A percentile compares a stretch with the other conserved stretches of the same genome.
These are phyloP conservation scores for Sporothrix variecibatus DNA, from an alignment of 2,329 filamentous ascomycete genomes.

Conservation along the genomic window DNA sequence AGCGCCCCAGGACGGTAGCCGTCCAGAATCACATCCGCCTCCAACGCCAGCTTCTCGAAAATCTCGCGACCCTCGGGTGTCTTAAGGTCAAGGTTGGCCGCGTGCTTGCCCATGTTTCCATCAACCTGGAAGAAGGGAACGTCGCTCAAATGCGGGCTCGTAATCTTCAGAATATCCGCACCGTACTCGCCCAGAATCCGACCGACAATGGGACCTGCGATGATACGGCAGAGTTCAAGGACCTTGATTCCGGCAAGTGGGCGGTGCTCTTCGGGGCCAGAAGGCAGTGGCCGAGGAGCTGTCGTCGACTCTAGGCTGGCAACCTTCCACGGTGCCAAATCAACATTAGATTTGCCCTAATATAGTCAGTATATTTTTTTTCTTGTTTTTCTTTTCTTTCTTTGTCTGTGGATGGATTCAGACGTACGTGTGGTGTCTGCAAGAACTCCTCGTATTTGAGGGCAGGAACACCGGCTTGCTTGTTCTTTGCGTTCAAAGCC, in stretches of 20 bases:
- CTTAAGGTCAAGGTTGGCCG: constrained; percentile 50
- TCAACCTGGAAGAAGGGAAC: constrained; percentile 45
- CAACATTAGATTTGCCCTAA: constrained; percentile 41
- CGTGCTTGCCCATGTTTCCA: constrained; percentile 51
- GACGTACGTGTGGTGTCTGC: constrained; percentile 38
- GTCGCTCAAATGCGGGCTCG: constrained; percentile 46
- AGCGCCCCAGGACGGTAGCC: constrained; percentile 53
- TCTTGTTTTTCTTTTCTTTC: not conserved
- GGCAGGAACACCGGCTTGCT: constrained; percentile 48
- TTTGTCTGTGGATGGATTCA: not conserved
- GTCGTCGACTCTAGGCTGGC: constrained; percentile 48
- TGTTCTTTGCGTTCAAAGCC: constrained; percentile 44
- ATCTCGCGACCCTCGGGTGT: constrained; percentile 50
- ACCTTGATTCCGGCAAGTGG: constrained; percentile 52
- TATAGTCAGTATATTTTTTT: not conserved
- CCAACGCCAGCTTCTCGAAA: constrained; percentile 50
- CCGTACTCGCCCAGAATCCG: constrained; percentile 47
- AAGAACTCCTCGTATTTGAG: constrained; percentile 48
- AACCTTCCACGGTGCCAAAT: constrained; percentile 52
- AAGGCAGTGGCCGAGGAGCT: constrained; percentile 46
- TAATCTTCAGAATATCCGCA: constrained; percentile 50
- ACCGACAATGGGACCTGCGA: constrained; percentile 50
- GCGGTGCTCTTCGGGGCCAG: constrained; percentile 33
- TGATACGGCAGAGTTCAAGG: constrained; percentile 52
- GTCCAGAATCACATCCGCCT: constrained; percentile 56